Evolutionary conservation across 306 rosid genomes (phyloP), one percentile per base, ranked within the genome.

Genomic region (Castanea crenata): DNA sequence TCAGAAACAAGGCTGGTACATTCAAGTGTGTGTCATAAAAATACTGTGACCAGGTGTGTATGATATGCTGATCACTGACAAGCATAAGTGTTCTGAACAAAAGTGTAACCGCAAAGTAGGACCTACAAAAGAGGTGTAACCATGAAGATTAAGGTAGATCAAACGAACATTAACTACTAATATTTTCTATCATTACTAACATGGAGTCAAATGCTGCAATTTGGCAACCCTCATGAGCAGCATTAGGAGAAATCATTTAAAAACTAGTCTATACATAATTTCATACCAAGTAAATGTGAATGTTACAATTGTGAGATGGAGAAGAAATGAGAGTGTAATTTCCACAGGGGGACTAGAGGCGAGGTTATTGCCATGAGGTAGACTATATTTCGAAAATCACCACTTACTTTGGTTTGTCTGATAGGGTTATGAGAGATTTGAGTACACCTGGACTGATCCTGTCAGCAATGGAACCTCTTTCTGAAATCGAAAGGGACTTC

Each of bases 381-480:
- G 68, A 14, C 49, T 75, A 32, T 20, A 27, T 76, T 29, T 44
- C 75, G 57, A 56, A 29, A 80, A 49, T 58, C 83, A 74, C 27
- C 55, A 78, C 61, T 85, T 88, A 86, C 79, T 85, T 88, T 69
- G 87, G 78, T 72, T 87, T 92, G 89, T 94, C 98, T 82, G 83
- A 78, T 62, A 94, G 80, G 74, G 91, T 90, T 79, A 92, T 89
- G 44, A 94, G 79, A 21, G 97, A 86, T 63, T 85, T 94, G 57
- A 94, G 88, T 76, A 94, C 82, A 31, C 87, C 93, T 3, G 94
- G 98, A 86, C 88, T 85, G 71, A 94, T 86, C 88, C 75, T 86
- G 80, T 94, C 97, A 11, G 93, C 88, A 21, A 94, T 84, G 55
- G 75, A 95, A 77, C 97, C 99, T 41, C 84, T 73, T 81, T 92